Conservation (phyloP, 106 monocot species). For the Ottelia alismoides region DNA sequence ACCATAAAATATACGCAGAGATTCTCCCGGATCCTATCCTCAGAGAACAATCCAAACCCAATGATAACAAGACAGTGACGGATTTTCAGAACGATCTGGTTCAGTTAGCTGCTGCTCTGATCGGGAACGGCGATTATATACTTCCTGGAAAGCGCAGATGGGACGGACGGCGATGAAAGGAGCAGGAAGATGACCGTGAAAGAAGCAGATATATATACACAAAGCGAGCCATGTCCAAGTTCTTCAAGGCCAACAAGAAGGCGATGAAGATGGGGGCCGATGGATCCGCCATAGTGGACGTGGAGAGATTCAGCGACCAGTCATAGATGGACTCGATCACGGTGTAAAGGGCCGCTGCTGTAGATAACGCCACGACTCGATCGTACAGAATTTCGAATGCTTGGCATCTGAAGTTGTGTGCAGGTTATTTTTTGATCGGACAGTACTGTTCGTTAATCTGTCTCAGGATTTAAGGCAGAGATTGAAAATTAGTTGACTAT, state of each 20-base stretch:
- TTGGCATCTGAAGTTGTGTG: no score
- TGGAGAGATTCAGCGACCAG: no score
- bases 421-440: no score
- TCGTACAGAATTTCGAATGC: no score
- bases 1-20: constrained; percentile 20
- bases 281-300: constrained; percentile 27
- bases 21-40: constrained; percentile 33
- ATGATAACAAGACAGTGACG: constrained; percentile 27
- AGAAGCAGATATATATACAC: constrained; percentile 49
- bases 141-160: neutral
- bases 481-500: no score
- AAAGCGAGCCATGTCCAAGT: constrained; percentile 28
- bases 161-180: constrained; percentile 12
- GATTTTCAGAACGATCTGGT: constrained; percentile 72
- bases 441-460: no score
- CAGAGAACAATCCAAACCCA: constrained; percentile 19
- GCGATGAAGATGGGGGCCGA: constrained; percentile 27
- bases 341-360: no score
- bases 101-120: constrained; percentile 35
- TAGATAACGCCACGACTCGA: no score
- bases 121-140: constrained; percentile 20
- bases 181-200: constrained; percentile 55
- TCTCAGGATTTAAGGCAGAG: no score
- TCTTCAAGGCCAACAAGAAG: constrained; percentile 33
- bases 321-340: no score